Evolutionary conservation across 129 eudicot genomes (phyloP), one percentile per base, ranked within the genome.

Genomic region (Centaurea solstitialis): DNA sequence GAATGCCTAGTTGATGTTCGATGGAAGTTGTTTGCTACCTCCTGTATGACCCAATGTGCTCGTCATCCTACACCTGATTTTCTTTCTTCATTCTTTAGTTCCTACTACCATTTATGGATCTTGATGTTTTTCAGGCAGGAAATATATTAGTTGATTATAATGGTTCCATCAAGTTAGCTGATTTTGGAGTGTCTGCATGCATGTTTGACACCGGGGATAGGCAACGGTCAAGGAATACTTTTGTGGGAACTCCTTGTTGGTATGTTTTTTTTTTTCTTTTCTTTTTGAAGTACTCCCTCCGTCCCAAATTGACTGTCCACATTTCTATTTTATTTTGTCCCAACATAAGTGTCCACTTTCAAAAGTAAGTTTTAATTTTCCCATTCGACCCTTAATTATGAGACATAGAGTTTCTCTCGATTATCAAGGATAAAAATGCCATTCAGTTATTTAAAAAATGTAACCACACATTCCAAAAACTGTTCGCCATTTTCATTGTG

Each of bases 181-280:
- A 94, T 84, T 94, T 92, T 79, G 99, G 99, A 66, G 99, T 94
- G 41, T 90, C 99, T 70, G 99, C 99, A 61, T 91, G 97, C 80
- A 94, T 94, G 97, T 94, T 90, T 87, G 99, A 94, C 78, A 81
- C 97, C 50, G 99, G 97, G 40, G 99, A 94, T 85, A 89, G 99
- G 70, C 99, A 92, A 57, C 96, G 97, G 62, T 82, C 97, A 77
- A 86, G 99, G 82, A 94, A 94, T 78, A 94, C 97, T 53, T 94
- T 94, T 85, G 99, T 94, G 80, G 98, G 98, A 72, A 94, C 98
- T 77, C 98, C 98, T 43, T 94, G 98, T 88, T 94, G 98, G 98
- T 94, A 90, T 70, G 78, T 65, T 72, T 26, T 68, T 75, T 41
- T 79, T 70, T 65, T 72, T 26, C 62, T 75, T 41, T 79, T 70